Evolutionary conservation across 176 grass and related monocot genomes (phyloP).

Genomic region (Oryza coarctata): DNA sequence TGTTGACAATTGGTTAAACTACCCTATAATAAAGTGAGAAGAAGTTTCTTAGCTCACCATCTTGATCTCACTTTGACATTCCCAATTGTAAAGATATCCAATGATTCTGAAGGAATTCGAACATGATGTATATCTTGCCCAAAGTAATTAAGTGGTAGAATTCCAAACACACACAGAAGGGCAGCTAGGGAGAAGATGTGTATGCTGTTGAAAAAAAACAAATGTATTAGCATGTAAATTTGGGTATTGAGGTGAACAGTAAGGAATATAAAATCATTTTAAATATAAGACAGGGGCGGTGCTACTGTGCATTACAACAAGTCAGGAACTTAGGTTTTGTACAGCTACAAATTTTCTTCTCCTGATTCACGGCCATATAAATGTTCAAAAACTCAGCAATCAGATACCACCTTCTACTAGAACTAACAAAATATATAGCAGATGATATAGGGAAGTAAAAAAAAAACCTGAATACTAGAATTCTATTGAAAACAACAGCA

Average conservation of each 20-base stretch:
- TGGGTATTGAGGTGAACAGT: background rate
- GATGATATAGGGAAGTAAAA: background rate
- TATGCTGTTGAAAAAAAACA: slow-evolving; percentile 58
- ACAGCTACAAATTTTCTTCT: background rate
- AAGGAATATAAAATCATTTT: background rate
- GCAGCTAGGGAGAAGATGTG: slow-evolving; percentile 87
- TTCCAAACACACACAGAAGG: slow-evolving; percentile 69
- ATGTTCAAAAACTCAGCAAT: background rate
- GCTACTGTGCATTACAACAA: background rate
- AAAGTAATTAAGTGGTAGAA: slow-evolving; percentile 91
- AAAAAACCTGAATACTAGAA: slow-evolving; percentile 82
- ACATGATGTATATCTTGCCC: slow-evolving; percentile 58
- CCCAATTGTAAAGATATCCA: slow-evolving; percentile 77
- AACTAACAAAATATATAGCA: background rate
- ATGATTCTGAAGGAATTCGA: slow-evolving; percentile 55
- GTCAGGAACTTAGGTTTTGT: background rate
- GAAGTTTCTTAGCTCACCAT: slow-evolving; percentile 55
- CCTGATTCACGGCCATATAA: background rate
- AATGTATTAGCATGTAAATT: background rate
- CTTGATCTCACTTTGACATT: slow-evolving; percentile 63
- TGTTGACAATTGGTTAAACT: background rate
- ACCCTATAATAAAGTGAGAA: background rate
- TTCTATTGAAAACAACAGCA: slow-evolving; percentile 83
- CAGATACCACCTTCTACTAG: background rate
- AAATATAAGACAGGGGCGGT: background rate